Evolutionary conservation across 768 basidiomycete species (phyloP).

Genomic region (Rhodosporidiobolus sp.): DNA sequence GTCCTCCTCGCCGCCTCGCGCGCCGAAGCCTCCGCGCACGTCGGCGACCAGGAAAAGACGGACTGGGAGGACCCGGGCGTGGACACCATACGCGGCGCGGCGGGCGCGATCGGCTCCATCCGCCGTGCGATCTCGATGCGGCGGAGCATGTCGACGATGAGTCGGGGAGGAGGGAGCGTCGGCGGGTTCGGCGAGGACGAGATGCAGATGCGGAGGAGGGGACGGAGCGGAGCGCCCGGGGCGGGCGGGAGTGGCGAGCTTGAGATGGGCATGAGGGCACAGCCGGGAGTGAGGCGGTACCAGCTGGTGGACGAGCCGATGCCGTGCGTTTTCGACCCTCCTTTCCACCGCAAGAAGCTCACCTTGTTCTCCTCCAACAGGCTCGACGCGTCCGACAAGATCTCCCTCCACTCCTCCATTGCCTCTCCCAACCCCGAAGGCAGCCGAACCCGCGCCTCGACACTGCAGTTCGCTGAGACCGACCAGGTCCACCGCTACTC

Average conservation of each 20-base stretch:
- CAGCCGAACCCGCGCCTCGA: neutral
- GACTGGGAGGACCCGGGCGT: constrained; percentile 86
- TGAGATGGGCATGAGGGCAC: constrained; percentile 43
- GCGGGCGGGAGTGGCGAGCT: constrained; percentile 15
- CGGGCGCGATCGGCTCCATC: constrained; percentile 86
- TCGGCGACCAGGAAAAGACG: constrained; percentile 50
- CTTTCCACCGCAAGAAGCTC: neutral
- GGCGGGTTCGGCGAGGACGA: constrained; percentile 44
- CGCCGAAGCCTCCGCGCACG: constrained; percentile 53
- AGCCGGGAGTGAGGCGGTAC: constrained; percentile 64
- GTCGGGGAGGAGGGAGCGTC: constrained; percentile 41
- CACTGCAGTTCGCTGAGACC: constrained; percentile 19
- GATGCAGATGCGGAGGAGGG: constrained; percentile 23
- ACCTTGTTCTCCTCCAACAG: neutral
- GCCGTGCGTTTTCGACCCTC: constrained; percentile 48
- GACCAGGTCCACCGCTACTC: constrained; percentile 24
- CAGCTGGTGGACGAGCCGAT: constrained; percentile 87
- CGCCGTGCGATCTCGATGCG: constrained; percentile 53
- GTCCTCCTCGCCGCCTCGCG: constrained; percentile 84
- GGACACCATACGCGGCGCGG: constrained; percentile 83
- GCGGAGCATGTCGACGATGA: constrained; percentile 27
- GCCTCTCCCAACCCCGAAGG: constrained; percentile 4
- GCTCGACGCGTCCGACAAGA: constrained; percentile 47
- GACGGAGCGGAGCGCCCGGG: constrained; percentile 18
- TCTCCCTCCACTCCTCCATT: constrained; percentile 44